These are phyloP conservation scores for Taxawa tesnikishii DNA, from an alignment of 2,329 filamentous ascomycete genomes.

Conservation along the genomic window DNA sequence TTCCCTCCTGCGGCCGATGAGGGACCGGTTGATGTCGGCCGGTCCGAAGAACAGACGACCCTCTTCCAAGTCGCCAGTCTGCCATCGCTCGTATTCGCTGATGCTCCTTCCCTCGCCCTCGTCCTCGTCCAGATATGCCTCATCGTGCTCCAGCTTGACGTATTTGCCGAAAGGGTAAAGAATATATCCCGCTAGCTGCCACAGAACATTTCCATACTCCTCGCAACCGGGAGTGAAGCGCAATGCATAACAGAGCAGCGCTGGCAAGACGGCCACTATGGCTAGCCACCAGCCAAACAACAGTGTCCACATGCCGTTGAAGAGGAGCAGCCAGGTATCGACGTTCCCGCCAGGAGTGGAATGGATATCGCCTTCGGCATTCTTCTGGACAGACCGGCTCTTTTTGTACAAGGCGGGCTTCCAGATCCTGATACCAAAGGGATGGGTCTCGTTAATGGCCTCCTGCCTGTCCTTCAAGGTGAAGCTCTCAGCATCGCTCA, in stretches of 20 bases:
- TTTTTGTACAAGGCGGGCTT: slow-evolving; percentile 99
- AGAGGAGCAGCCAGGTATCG: slow-evolving; percentile 70
- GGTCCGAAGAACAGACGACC: slow-evolving; percentile 94
- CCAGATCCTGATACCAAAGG: slow-evolving; percentile 97
- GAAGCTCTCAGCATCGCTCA: slow-evolving; percentile 94
- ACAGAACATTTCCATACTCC: slow-evolving; percentile 76
- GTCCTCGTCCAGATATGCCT: slow-evolving; percentile 88
- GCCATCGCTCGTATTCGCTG: slow-evolving; percentile 98
- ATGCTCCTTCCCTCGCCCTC: slow-evolving; percentile 93
- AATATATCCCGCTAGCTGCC: slow-evolving; percentile 73
- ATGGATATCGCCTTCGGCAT: slow-evolving; percentile 92
- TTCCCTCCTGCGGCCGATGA: slow-evolving; percentile 74
- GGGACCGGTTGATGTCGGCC: slow-evolving; percentile 52
- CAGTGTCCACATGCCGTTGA: slow-evolving; percentile 83
- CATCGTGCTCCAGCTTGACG: slow-evolving; percentile 84
- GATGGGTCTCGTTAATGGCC: slow-evolving; percentile 97
- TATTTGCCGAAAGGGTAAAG: slow-evolving; percentile 97
- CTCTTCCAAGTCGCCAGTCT: slow-evolving; percentile 92
- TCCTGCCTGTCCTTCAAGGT: slow-evolving; percentile 93
- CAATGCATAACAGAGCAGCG: slow-evolving; percentile 64
- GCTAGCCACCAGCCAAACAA: slow-evolving; percentile 96
- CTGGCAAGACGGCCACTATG: slow-evolving; percentile 59
- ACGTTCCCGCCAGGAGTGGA: slow-evolving; percentile 83
- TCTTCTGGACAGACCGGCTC: slow-evolving; percentile 88
- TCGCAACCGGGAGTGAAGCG: slow-evolving; percentile 66